Conservation (phyloP, 2,329 filamentous ascomycete species). For the Trichoderma endophyticum region DNA sequence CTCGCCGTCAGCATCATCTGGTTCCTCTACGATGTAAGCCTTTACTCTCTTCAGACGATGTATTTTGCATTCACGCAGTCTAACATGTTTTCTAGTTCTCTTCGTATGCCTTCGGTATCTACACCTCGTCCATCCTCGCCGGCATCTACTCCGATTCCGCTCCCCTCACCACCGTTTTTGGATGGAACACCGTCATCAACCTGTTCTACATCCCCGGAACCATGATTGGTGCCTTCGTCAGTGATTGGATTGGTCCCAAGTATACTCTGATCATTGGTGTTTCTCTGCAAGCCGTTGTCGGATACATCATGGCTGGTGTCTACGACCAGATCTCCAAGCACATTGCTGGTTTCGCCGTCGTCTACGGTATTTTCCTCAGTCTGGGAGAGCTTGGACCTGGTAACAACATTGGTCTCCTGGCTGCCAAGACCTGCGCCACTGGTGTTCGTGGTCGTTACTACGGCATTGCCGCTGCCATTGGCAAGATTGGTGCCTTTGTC, state of each 20-base stretch:
- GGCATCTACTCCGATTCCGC: conserved; percentile 58
- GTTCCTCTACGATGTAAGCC: conserved; percentile 73
- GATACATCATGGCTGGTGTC: conserved; percentile 83
- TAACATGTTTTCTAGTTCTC: conserved; percentile 55
- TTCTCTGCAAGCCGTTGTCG: conserved; percentile 68
- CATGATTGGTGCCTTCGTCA: conserved; percentile 70
- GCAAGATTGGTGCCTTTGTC: conserved; percentile 80
- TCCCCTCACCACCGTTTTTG: conserved; percentile 73
- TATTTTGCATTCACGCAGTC: fast-evolving
- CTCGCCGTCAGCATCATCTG: conserved; percentile 69
- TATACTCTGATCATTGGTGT: conserved; percentile 71
- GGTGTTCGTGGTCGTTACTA: conserved; percentile 76
- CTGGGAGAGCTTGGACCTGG: conserved; percentile 67
- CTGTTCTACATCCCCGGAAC: conserved; percentile 86
- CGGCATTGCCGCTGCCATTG: conserved; percentile 67
- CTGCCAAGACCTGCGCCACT: conserved; percentile 84
- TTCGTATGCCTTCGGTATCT: conserved; percentile 81
- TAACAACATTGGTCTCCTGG: conserved; percentile 85
- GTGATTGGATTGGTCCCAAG: conserved; percentile 75
- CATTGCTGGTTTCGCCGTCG: conserved; percentile 37
- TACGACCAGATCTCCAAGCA: conserved; percentile 66
- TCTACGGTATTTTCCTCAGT: conserved; percentile 39
- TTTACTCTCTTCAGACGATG: not conserved
- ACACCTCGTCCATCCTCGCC: conserved; percentile 70
- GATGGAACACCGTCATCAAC: conserved; percentile 87